Percentiles rank a stretch among this genome's conserved stretches.
Conservation (phyloP, 139 green algal species). For the Auxenochlorella pyrenoidosa region DNA sequence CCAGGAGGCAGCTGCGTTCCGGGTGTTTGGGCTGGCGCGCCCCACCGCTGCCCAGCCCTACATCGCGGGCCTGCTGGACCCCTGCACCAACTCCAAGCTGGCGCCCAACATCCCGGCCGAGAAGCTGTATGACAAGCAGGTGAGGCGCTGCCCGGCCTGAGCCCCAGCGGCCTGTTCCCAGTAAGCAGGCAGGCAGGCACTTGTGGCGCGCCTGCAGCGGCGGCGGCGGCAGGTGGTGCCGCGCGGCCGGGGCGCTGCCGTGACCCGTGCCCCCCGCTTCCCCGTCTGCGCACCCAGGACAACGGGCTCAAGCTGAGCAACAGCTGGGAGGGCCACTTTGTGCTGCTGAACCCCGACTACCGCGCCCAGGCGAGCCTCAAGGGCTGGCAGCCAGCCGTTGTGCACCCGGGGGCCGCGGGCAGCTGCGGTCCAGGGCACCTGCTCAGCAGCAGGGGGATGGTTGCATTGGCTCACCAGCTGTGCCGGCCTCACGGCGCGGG, state of each 20-base stretch:
- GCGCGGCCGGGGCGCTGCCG: too few relatives aligned
- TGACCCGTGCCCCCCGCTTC: not conserved
- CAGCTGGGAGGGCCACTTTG: slow-evolving; percentile 76
- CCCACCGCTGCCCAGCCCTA: slow-evolving; percentile 67
- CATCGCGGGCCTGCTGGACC: slow-evolving; percentile 83
- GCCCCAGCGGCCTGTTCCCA: too few relatives aligned
- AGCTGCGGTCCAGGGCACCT: too few relatives aligned
- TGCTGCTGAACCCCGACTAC: slow-evolving; percentile 89
- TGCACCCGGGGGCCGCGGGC: too few relatives aligned
- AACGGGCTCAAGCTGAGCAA: slow-evolving; percentile 81
- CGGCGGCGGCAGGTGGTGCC: too few relatives aligned
- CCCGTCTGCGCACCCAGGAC: slow-evolving; percentile 37
- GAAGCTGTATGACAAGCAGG: slow-evolving; percentile 82
- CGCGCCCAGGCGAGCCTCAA: slow-evolving; percentile 44
- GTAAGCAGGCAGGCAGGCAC: too few relatives aligned
- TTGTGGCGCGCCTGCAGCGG: too few relatives aligned
- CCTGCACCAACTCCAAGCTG: slow-evolving; percentile 83
- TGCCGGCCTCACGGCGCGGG: too few relatives aligned
- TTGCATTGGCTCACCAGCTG: too few relatives aligned
- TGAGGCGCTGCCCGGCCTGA: not conserved
- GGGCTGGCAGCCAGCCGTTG: too few relatives aligned
- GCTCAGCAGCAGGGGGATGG: too few relatives aligned
- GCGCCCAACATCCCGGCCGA: slow-evolving; percentile 90
- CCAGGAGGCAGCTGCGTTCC: slow-evolving; percentile 51
- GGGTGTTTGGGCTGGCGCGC: slow-evolving; percentile 59